These are phyloP conservation scores for Colletotrichum musae DNA, from an alignment of 2,329 filamentous ascomycete species.

Conservation along the genomic window DNA sequence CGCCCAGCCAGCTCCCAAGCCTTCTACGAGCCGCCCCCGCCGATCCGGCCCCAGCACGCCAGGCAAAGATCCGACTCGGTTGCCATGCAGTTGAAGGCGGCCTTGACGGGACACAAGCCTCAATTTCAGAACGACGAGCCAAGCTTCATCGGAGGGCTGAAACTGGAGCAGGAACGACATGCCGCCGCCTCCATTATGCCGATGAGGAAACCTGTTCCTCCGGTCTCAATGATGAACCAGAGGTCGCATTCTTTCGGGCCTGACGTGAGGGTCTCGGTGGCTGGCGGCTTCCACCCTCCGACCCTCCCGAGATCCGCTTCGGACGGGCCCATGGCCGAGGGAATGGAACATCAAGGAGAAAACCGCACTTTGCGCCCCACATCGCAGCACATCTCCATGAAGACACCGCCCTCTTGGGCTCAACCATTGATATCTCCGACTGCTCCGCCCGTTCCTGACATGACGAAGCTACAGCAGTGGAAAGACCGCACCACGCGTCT, in stretches of 20 bases:
- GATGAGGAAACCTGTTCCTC: constrained; percentile 17
- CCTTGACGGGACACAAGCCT: constrained; percentile 39
- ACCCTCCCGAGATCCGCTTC: constrained; percentile 24
- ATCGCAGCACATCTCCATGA: constrained; percentile 16
- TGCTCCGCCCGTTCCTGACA: constrained; percentile 48
- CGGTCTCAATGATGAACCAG: constrained; percentile 19
- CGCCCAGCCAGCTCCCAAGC: constrained; percentile 32
- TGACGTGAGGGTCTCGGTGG: constrained; percentile 24
- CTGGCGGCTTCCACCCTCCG: constrained; percentile 8
- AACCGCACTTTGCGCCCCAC: not conserved
- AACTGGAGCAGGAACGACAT: constrained; percentile 56
- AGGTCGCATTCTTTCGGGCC: constrained; percentile 36
- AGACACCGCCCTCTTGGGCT: constrained; percentile 35
- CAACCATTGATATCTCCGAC: constrained; percentile 48
- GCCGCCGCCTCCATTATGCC: constrained; percentile 42
- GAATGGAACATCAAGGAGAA: not conserved
- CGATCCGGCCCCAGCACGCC: constrained; percentile 27
- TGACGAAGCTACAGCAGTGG: constrained; percentile 52
- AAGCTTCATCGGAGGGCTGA: constrained; percentile 59
- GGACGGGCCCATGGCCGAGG: constrained; percentile 13
- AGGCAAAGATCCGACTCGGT: constrained; percentile 40
- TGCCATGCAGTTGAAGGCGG: constrained; percentile 40
- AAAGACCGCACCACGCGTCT: constrained; percentile 19
- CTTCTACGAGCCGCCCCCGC: constrained; percentile 21
- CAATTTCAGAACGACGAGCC: constrained; percentile 43